Evolutionary conservation across 2,329 filamentous ascomycete species (phyloP), one percentile per base, ranked within the genome.

Genomic region (Trichoderma koningiopsis): DNA sequence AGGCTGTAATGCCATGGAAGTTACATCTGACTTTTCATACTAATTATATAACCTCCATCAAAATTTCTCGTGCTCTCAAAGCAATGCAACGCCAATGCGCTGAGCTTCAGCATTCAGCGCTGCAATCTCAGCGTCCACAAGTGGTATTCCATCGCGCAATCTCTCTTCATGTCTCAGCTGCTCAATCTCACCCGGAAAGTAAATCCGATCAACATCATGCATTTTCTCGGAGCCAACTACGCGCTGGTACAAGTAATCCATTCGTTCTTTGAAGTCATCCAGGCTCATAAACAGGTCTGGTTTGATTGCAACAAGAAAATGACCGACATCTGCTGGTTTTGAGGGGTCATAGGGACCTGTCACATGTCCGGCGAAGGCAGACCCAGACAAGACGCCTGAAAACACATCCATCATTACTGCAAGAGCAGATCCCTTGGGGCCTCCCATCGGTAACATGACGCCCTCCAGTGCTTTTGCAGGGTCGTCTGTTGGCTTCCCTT

Each of bases 341-440:
- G 86, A 89, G 3, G 90, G 85, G 75, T 94, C 91, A 77, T 96
- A 96, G 0, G 92, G 93, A 22, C 87, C 87, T 0, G 89, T 91
- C 22, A 96, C 92, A 74, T 91, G 84, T 0, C 92, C 92, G 0
- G 91, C 93, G 78, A 93, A 96, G 0, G 92, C 92, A 37, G 89
- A 90, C 0, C 92, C 92, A 0, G 91, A 93, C 0, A 96, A 75
- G 0, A 92, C 90, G 0, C 92, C 92, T 0, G 91, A 94, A 76
- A 96, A 95, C 2, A 96, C 91, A 76, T 96, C 92, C 93, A 96
- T 96, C 91, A 94, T 95, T 68, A 96, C 87, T 0, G 91, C 83
- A 47, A 96, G 78, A 0, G 87, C 93, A 2, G 90, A 92, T 0
- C 93, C 93, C 78, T 96, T 96, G 0, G 92, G 92, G 0, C 93